phyloP scores from a whole-genome alignment of 2,329 filamentous ascomycete species.

The Anthostomella pinea region DNA sequence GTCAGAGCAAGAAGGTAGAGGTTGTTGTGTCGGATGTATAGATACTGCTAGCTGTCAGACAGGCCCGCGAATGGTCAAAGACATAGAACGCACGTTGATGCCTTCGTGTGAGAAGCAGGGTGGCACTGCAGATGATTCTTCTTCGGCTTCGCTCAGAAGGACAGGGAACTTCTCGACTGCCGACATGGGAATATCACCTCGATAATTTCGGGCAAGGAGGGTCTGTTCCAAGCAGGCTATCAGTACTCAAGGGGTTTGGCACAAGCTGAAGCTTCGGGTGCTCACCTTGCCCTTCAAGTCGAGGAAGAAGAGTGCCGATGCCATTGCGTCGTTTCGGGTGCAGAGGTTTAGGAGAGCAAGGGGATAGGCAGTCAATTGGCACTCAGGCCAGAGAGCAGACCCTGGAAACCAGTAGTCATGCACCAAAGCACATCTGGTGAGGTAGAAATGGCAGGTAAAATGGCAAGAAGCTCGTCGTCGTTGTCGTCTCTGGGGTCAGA shows the following conservation, averaged over 20 bases:
- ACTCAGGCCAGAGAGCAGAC: constrained; percentile 26
- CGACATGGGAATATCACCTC: constrained; percentile 98
- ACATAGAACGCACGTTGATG: constrained; percentile 91
- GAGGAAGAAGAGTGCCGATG: constrained; percentile 96
- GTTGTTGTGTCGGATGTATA: constrained; percentile 99
- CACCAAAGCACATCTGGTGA: too few species aligned
- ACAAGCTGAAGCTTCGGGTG: neutral
- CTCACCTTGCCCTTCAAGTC: constrained; percentile 98
- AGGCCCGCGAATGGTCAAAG: too few species aligned
- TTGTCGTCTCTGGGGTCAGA: too few species aligned
- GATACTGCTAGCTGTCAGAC: constrained; percentile 62
- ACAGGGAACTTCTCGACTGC: constrained; percentile 97
- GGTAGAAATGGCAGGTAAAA: neutral
- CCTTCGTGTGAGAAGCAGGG: constrained; percentile 98
- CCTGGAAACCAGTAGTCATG: too few species aligned
- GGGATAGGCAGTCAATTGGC: constrained; percentile 28
- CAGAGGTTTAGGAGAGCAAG: constrained; percentile 23
- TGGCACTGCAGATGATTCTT: constrained; percentile 95
- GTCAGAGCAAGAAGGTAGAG: constrained; percentile 96
- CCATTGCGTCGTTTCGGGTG: constrained; percentile 62
- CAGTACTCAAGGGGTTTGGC: neutral
- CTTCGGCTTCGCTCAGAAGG: constrained; percentile 95
- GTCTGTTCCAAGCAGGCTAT: constrained; percentile 57
- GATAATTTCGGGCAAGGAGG: constrained; percentile 96
- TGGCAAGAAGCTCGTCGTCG: neutral